phyloP scores from a whole-genome alignment of 2,329 filamentous ascomycete species.

The Aspergillus ibericus region DNA sequence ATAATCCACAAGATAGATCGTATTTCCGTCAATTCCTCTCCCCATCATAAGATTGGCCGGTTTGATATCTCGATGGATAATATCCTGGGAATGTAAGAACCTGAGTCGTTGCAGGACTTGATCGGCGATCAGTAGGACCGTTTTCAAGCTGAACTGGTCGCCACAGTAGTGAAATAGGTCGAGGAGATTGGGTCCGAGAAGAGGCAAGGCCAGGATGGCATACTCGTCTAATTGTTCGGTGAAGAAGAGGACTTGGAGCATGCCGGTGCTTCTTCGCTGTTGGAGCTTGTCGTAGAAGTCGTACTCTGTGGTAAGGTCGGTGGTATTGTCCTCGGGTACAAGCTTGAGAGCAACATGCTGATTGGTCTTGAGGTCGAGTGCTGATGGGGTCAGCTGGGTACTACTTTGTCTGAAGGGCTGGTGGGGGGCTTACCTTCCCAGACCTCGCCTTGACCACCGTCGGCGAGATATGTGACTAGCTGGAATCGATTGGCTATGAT shows the following conservation, averaged over 20 bases:
- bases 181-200: neutral
- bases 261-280: neutral
- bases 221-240: neutral
- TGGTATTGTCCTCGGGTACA: neutral
- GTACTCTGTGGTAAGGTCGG: neutral
- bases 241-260: neutral
- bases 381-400: neutral
- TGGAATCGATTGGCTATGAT: neutral
- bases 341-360: neutral
- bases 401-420: neutral
- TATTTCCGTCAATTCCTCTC: neutral
- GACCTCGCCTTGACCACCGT: neutral
- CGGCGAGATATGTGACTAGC: neutral
- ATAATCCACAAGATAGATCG: neutral
- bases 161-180: neutral
- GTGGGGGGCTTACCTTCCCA: neutral
- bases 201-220: neutral
- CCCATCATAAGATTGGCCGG: neutral
- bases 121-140: neutral
- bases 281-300: neutral
- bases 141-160: neutral
- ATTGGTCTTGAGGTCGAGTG: neutral
- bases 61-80: neutral
- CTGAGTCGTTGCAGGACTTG: neutral
- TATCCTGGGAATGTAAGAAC: neutral